Percentiles rank a stretch among this genome's conserved stretches.
Evolutionary conservation across 192 early-diverging fungal genomes (phyloP).

Genomic region (Tieghemiomyces parasiticus): DNA sequence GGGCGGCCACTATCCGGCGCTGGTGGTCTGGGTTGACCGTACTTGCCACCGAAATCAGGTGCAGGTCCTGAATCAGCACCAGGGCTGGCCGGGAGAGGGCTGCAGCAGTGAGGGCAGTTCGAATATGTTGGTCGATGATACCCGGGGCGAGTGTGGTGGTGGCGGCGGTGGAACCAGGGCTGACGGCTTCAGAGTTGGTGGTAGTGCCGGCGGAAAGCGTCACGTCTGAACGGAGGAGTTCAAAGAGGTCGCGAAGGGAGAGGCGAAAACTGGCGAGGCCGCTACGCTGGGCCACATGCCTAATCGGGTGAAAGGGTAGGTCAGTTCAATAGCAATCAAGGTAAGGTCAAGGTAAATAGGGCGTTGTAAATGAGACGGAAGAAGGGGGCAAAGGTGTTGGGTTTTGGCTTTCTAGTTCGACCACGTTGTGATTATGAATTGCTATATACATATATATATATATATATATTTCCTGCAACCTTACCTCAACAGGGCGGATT

Average conservation of each 20-base stretch:
- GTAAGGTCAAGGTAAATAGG: no score
- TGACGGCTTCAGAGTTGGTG: no score
- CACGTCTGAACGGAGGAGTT: not conserved
- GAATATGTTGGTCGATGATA: not conserved
- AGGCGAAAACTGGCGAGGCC: not conserved
- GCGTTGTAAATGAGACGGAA: not conserved
- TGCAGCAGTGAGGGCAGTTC: not conserved
- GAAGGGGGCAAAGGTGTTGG: not conserved
- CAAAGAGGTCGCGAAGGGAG: not conserved
- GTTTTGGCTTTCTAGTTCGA: no score
- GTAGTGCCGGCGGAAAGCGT: no score
- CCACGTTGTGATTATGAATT: not conserved
- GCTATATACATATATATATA: no score
- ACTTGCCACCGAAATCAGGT: not conserved
- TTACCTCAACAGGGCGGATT: not conserved
- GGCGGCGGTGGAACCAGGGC: not conserved
- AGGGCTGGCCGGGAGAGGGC: not conserved
- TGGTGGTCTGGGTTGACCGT: not conserved
- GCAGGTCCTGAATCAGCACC: not conserved
- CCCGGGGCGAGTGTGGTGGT: not conserved
- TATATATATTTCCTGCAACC: not conserved
- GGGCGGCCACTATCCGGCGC: not conserved
- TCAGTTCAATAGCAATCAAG: not conserved
- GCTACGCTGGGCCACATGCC: not conserved
- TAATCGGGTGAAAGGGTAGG: not conserved